Evolutionary conservation across 192 early-diverging fungal species (phyloP).

Genomic region (Lobosporangium transversale): DNA sequence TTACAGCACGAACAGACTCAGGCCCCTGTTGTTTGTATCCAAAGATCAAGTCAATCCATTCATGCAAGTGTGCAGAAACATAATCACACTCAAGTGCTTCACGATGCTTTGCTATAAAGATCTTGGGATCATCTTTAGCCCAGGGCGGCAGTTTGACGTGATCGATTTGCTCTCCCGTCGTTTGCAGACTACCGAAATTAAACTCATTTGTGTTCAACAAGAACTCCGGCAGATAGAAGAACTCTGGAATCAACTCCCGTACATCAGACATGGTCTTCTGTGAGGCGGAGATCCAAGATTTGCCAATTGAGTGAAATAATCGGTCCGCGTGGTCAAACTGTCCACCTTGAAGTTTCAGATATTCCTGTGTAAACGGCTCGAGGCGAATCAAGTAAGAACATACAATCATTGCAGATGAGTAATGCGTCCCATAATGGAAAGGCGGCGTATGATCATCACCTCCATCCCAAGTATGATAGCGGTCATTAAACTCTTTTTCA

Average conservation of each 20-base stretch:
- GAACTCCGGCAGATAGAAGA: conserved; percentile 95
- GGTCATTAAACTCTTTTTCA: conserved; percentile 69
- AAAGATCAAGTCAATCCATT: conserved; percentile 97
- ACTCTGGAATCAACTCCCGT: conserved; percentile 95
- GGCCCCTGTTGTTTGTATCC: conserved; percentile 94
- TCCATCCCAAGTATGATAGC: conserved; percentile 72
- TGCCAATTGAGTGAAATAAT: conserved; percentile 79
- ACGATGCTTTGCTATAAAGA: conserved; percentile 82
- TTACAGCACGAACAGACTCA: conserved; percentile 85
- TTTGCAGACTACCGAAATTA: conserved; percentile 67
- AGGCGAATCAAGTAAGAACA: conserved; percentile 88
- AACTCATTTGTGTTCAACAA: conserved; percentile 78
- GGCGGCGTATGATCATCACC: conserved; percentile 59
- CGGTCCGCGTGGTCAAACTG: conserved; percentile 88
- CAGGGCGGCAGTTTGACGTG: conserved; percentile 87
- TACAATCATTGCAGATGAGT: conserved; percentile 92
- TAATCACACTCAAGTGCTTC: conserved; percentile 86
- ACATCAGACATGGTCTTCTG: conserved; percentile 84
- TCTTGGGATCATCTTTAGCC: conserved; percentile 77
- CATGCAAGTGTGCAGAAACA: conserved; percentile 87
- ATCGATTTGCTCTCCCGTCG: conserved; percentile 72
- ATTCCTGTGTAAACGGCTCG: conserved; percentile 90
- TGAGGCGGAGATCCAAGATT: conserved; percentile 80
- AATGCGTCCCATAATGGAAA: conserved; percentile 98
- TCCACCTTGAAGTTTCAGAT: conserved; percentile 80